Evolutionary conservation across 2,329 filamentous ascomycete genomes (phyloP).

Genomic region (Scopulariopsis brevicaulis): DNA sequence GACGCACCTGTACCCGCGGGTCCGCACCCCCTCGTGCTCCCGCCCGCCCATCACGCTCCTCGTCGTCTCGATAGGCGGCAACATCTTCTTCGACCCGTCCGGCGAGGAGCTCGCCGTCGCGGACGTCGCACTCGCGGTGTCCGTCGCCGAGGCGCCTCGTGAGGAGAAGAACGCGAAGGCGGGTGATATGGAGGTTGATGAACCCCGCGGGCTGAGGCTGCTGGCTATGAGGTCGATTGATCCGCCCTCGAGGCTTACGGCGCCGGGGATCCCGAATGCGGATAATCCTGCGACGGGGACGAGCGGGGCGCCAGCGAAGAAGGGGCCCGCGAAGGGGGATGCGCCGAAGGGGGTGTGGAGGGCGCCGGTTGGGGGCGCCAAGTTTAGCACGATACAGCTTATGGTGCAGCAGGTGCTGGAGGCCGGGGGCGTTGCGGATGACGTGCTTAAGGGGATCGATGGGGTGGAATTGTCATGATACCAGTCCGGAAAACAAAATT

Average conservation of each 20-base stretch:
- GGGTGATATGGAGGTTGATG: conserved; percentile 27
- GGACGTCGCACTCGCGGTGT: conserved; percentile 78
- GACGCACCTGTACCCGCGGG: conserved; percentile 60
- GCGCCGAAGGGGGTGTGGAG: conserved; percentile 65
- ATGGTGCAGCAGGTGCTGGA: conserved; percentile 71
- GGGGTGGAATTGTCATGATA: conserved; percentile 53
- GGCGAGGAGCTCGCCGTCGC: conserved; percentile 90
- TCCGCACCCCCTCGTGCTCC: conserved; percentile 16
- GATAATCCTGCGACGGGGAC: conserved; percentile 43
- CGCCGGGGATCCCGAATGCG: conserved; percentile 56
- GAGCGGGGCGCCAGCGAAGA: conserved; percentile 18
- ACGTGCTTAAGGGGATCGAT: conserved; percentile 73
- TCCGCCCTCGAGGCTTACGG: conserved; percentile 61
- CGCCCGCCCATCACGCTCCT: conserved; percentile 83
- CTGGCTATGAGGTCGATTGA: conserved; percentile 64
- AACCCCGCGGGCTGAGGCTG: conserved; percentile 39
- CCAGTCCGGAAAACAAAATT: neutral
- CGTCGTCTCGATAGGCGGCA: conserved; percentile 74
- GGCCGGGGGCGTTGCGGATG: conserved; percentile 70
- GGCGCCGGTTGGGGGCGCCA: conserved; percentile 73
- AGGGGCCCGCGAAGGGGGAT: conserved; percentile 27
- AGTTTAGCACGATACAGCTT: conserved; percentile 57
- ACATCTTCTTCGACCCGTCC: conserved; percentile 87
- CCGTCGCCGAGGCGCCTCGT: conserved; percentile 44
- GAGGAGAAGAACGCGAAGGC: conserved; percentile 9